A percentile compares a stretch with the other conserved stretches of the same genome.
Conservation (phyloP, 441 rosid species). For the Gossypium davidsonii region DNA sequence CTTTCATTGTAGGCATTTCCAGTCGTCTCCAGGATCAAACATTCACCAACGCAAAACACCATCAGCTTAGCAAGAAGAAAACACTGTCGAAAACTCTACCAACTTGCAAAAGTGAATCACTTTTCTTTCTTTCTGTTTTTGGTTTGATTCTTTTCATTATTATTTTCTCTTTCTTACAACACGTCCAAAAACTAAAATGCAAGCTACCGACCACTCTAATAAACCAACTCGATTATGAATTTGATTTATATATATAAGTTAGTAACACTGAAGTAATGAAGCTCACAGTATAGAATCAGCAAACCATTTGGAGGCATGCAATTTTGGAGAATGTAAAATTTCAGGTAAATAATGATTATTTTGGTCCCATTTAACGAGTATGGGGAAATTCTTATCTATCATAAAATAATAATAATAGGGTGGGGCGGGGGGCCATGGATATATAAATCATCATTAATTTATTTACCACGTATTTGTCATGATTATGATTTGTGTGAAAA, state of each 20-base stretch:
- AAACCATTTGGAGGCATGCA: too few relatives aligned
- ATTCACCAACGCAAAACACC: not conserved
- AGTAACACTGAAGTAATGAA: not conserved
- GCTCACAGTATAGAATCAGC: not conserved
- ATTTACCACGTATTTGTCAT: conserved; percentile 10
- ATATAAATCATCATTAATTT: not conserved
- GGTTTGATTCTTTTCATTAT: not conserved
- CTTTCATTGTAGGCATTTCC: not conserved
- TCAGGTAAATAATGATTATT: not conserved
- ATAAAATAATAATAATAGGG: not conserved
- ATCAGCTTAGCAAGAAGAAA: not conserved
- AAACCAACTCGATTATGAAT: not conserved
- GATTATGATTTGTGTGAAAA: conserved; percentile 18
- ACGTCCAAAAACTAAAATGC: not conserved
- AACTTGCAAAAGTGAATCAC: not conserved
- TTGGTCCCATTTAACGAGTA: not conserved
- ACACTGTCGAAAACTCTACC: not conserved
- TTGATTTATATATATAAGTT: not conserved
- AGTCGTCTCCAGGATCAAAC: not conserved
- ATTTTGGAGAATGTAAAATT: not conserved
- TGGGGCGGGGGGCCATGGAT: not conserved
- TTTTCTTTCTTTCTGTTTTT: not conserved
- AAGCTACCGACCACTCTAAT: not conserved
- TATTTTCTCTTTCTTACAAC: not conserved
- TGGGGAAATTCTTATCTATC: not conserved